Conservation (phyloP, 352 stramenopile genomes). For the Phytophthora capsici region DNA sequence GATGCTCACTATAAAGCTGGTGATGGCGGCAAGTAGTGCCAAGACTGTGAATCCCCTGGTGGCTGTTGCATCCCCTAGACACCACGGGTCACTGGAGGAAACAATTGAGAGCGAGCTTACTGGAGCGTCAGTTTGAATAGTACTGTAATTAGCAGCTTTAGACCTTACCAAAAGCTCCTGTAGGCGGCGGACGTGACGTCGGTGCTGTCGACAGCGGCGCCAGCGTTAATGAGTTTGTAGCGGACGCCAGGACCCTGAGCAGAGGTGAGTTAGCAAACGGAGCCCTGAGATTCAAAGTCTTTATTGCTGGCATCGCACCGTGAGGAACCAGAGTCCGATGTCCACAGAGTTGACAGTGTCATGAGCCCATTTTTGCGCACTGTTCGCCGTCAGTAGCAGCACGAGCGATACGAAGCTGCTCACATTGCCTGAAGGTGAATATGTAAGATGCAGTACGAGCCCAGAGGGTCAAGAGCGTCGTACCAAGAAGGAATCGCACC, state of each 20-base stretch:
- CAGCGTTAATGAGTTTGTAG: conserved; percentile 86
- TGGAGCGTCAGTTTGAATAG: conserved; percentile 4
- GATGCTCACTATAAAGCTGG: conserved; percentile 60
- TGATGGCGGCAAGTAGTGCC: conserved; percentile 56
- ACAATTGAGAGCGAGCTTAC: conserved; percentile 42
- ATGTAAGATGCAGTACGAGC: background rate
- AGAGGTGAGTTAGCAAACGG: conserved; percentile 3
- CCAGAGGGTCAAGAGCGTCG: background rate
- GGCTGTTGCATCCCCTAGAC: conserved; percentile 50
- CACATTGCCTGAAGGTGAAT: conserved; percentile 45
- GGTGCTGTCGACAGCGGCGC: conserved; percentile 44
- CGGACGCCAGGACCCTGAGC: conserved; percentile 68
- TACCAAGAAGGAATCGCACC: conserved; percentile 50
- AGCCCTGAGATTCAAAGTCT: conserved; percentile 4
- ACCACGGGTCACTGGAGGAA: conserved; percentile 66
- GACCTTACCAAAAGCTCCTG: conserved; percentile 47
- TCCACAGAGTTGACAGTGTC: conserved; percentile 79
- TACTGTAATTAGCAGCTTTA: background rate
- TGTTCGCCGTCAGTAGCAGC: conserved; percentile 56
- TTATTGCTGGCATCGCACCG: conserved; percentile 31
- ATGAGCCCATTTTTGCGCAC: conserved; percentile 58
- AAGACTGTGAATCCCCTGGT: conserved; percentile 60
- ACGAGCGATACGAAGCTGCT: conserved; percentile 55
- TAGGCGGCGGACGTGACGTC: conserved; percentile 37
- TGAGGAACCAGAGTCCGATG: conserved; percentile 74